phyloP scores from a whole-genome alignment of 345 rosid genomes.

The Tarenaya hassleriana region DNA sequence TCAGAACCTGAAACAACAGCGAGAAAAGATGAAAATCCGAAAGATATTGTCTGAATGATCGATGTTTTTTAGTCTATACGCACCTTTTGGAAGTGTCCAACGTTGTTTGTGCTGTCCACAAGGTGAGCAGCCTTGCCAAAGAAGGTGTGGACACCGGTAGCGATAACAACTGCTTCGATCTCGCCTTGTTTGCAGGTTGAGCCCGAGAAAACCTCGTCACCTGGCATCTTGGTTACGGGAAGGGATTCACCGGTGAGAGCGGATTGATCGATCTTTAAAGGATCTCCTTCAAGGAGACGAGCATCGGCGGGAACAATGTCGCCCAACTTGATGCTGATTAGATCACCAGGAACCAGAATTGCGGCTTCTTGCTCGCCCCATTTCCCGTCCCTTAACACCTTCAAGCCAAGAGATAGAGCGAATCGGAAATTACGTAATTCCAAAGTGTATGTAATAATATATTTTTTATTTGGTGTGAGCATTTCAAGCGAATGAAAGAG shows the following conservation, averaged over 20 bases:
- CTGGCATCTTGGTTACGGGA: slow-evolving; percentile 65
- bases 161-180: slow-evolving; percentile 85
- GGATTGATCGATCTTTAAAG: slow-evolving; percentile 84
- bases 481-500: no score
- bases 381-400: slow-evolving; percentile 81
- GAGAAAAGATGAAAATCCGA: not conserved
- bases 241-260: slow-evolving; percentile 92
- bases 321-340: slow-evolving; percentile 83
- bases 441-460: no score
- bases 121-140: slow-evolving; percentile 97
- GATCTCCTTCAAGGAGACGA: slow-evolving; percentile 88
- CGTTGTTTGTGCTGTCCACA: slow-evolving; percentile 83
- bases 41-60: not conserved
- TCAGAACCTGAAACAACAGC: slow-evolving; percentile 45
- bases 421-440: no score
- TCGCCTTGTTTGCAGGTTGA: slow-evolving; percentile 97
- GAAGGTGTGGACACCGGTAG: slow-evolving; percentile 92
- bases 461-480: no score
- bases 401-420: not conserved
- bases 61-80: not conserved
- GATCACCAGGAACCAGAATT: slow-evolving; percentile 81
- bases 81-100: slow-evolving; percentile 96
- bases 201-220: slow-evolving; percentile 74
- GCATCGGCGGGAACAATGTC: slow-evolving; percentile 92
- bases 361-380: slow-evolving; percentile 83